phyloP scores from a whole-genome alignment of 148 eudicot genomes.

The Gaultheria prostrata region DNA sequence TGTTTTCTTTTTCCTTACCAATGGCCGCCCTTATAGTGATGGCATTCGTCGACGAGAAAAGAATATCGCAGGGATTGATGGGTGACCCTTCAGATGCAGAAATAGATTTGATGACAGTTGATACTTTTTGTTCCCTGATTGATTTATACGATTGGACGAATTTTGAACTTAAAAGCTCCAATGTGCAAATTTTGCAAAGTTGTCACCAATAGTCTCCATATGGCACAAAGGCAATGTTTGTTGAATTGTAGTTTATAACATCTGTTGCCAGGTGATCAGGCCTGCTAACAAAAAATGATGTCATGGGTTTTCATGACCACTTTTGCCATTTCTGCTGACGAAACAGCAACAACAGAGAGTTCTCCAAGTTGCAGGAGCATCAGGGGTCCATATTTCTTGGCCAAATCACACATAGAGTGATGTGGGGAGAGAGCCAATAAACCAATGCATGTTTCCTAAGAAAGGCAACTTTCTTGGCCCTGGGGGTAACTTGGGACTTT shows the following conservation, averaged over 20 bases:
- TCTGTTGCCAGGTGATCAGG: neutral
- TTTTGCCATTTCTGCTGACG: neutral
- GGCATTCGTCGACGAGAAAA: neutral
- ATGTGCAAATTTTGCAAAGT: neutral
- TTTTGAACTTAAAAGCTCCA: neutral
- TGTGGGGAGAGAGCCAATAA: constrained; percentile 29
- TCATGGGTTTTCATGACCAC: neutral
- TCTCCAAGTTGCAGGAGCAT: constrained; percentile 35
- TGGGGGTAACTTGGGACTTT: constrained; percentile 18
- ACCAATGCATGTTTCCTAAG: constrained; percentile 16
- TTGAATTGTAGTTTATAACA: neutral
- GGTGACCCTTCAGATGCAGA: neutral
- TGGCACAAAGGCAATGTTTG: neutral
- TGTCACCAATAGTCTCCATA: constrained; percentile 1
- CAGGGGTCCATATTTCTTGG: constrained; percentile 29
- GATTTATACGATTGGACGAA: neutral
- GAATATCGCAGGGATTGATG: neutral
- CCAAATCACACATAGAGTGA: constrained; percentile 3
- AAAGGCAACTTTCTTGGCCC: constrained; percentile 34
- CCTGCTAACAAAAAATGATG: neutral
- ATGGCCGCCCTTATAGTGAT: constrained; percentile 21
- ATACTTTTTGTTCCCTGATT: constrained; percentile 2
- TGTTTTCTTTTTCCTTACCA: constrained; percentile 21
- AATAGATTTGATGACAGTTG: neutral
- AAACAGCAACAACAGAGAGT: neutral